phyloP scores from a whole-genome alignment of 2,329 filamentous ascomycete genomes.

The Pleochaeta shiraiana region DNA sequence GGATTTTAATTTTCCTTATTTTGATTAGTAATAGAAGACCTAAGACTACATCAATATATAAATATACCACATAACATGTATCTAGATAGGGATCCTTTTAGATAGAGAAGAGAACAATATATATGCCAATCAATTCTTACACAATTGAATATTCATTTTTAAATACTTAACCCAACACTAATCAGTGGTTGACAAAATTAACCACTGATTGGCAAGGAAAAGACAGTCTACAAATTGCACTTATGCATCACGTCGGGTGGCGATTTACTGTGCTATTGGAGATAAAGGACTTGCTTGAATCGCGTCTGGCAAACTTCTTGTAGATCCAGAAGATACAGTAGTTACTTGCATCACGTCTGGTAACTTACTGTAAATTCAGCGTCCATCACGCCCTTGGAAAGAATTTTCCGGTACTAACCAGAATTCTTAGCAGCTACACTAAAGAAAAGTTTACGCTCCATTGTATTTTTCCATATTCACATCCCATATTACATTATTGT shows the following conservation, averaged over 20 bases:
- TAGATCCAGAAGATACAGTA: background rate
- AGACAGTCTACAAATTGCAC: constrained; percentile 1
- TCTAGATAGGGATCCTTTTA: background rate
- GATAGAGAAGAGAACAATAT: too few species aligned
- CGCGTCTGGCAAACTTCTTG: background rate
- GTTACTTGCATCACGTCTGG: constrained; percentile 1
- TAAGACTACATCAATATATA: background rate
- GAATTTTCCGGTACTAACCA: background rate
- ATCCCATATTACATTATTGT: background rate
- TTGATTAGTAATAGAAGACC: background rate
- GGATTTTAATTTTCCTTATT: background rate
- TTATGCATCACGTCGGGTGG: constrained; percentile 1
- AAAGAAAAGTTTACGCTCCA: background rate
- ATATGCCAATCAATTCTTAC: background rate
- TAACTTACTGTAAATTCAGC: background rate
- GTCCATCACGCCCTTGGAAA: background rate
- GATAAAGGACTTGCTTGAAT: constrained; percentile 1
- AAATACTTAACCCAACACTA: background rate
- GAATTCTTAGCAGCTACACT: background rate
- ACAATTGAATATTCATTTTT: background rate
- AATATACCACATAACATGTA: background rate
- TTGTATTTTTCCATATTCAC: background rate
- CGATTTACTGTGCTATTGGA: background rate
- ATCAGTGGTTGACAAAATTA: background rate
- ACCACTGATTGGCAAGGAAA: constrained; percentile 2